Conservation (phyloP, 768 basidiomycete species). For the Trametes cubensis region DNA sequence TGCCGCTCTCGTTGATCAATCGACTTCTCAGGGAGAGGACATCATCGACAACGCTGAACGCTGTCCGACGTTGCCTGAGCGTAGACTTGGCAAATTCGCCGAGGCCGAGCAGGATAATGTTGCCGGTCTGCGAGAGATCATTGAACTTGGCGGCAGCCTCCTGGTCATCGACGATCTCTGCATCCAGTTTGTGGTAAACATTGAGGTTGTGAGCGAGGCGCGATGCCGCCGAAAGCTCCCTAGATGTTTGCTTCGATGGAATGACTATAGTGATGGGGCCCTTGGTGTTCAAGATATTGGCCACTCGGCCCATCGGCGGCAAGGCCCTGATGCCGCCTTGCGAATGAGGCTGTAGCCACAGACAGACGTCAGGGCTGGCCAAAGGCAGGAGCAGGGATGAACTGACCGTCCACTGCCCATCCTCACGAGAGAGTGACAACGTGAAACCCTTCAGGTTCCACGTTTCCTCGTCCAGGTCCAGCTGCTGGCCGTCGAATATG, state of each 20-base stretch:
- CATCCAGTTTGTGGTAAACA: constrained; percentile 70
- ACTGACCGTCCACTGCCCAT: constrained; percentile 18
- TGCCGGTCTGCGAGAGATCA: constrained; percentile 42
- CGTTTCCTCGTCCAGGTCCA: constrained; percentile 8
- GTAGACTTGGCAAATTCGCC: constrained; percentile 28
- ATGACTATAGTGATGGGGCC: constrained; percentile 62
- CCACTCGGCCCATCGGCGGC: constrained; percentile 57
- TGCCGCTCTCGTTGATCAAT: constrained; percentile 24
- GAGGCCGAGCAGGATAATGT: constrained; percentile 56
- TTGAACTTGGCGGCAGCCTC: constrained; percentile 36
- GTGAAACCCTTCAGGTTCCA: constrained; percentile 3
- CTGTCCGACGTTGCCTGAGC: constrained; percentile 21
- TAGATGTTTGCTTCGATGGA: constrained; percentile 33
- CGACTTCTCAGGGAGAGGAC: constrained; percentile 22
- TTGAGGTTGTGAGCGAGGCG: constrained; percentile 71
- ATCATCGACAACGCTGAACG: constrained; percentile 21
- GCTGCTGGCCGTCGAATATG: constrained; percentile 13
- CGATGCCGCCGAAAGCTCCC: constrained; percentile 56
- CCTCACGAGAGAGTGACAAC: constrained; percentile 3
- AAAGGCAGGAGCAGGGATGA: too few relatives aligned
- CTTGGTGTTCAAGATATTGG: constrained; percentile 59
- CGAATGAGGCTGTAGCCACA: constrained; percentile 4
- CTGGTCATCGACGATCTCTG: constrained; percentile 53
- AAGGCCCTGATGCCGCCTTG: background rate
- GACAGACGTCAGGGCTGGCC: background rate